Conservation (phyloP, 2,329 filamentous ascomycete species). For the Ceratocystis huliohia region DNA sequence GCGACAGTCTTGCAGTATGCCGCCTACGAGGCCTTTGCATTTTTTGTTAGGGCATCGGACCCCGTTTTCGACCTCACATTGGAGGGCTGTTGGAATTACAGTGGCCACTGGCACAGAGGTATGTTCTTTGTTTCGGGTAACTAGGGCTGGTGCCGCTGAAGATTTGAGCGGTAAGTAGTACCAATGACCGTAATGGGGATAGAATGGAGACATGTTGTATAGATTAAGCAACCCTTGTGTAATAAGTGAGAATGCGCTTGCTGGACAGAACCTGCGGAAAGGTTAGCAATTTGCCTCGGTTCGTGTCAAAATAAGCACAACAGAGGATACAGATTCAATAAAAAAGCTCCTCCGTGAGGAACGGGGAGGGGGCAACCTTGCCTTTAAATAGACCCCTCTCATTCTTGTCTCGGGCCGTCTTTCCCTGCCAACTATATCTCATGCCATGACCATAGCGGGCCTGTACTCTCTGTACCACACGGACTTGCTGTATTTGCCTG, state of each 20-base stretch:
- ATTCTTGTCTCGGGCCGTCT: background rate
- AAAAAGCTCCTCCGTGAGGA: background rate
- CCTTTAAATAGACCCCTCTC: background rate
- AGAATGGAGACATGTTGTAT: background rate
- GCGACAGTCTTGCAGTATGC: background rate
- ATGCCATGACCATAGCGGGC: background rate
- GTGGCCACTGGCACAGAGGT: background rate
- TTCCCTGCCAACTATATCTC: background rate
- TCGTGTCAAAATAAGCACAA: background rate
- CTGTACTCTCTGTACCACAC: background rate
- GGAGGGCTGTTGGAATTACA: background rate
- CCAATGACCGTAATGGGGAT: background rate
- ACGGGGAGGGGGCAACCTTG: background rate
- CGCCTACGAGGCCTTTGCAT: background rate
- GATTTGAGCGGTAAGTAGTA: background rate
- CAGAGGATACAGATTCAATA: background rate
- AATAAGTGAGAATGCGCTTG: no score
- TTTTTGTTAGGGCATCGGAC: constrained; percentile 13
- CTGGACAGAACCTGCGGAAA: background rate
- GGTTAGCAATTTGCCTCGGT: background rate
- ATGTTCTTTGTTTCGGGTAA: background rate
- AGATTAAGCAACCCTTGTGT: background rate
- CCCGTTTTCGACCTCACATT: constrained; percentile 12
- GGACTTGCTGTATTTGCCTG: background rate
- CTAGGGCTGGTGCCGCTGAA: background rate